Evolutionary conservation across 768 basidiomycete species (phyloP), one percentile per base, ranked within the genome.

Genomic region (Dentipellis sp.): DNA sequence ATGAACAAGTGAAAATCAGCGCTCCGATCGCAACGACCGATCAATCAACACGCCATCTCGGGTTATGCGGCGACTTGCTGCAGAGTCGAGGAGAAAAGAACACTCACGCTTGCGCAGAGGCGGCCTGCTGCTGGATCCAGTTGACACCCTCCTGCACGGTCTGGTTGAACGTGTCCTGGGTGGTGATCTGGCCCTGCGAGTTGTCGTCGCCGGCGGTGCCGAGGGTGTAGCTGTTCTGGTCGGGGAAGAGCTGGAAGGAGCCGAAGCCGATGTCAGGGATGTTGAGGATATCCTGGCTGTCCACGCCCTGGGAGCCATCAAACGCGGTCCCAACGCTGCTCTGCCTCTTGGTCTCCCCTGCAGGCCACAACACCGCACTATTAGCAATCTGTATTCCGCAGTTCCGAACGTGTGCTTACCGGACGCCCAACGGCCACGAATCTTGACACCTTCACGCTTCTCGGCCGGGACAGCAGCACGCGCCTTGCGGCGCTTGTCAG

Each of bases 241-340:
- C 72, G 10, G 72, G 73, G 63, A 72, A 70, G 47, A 71, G 50
- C 63, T 72, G 73, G 67, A 74, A 72, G 40, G 71, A 66, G 39
- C 63, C 66, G 42, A 71, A 71, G 55, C 67, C 71, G 52, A 74
- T 70, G 34, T 53, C 52, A n/a, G 69, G 69, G 49, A 61, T 61
- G 56, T 62, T 66, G 10, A 67, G 21, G 57, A 74, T 69, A 50
- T 74, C 73, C 59, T 72, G 66, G 1, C 67, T 66, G 58, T 74
- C 73, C 10, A 74, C 70, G 19, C 71, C 71, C 36, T 61, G 65
- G 1, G 63, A 64, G 22, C 73, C 73, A 53, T 72, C 68, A 52
- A 71, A 71, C 6, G 71, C 62, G 37, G 67, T 37, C 11, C 72
- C 73, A 29, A 55, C 35, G n/a, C n/a, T 29, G 19, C 14, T 16